These are phyloP conservation scores for Gymnopilus dilepis DNA, from an alignment of 768 basidiomycete species.

Conservation along the genomic window DNA sequence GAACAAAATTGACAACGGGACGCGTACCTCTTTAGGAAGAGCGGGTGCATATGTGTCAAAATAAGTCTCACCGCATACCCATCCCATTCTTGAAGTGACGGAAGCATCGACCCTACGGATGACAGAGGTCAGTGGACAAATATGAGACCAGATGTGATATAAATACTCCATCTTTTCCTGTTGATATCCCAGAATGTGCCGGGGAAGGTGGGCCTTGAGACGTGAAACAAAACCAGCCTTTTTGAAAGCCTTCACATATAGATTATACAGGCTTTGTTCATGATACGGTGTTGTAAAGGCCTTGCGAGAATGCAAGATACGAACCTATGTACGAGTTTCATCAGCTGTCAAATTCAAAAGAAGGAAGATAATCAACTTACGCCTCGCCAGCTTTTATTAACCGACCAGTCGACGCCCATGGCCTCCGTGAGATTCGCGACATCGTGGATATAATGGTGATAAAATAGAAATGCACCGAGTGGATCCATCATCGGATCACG, in stretches of 20 bases:
- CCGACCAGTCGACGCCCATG: constrained; percentile 31
- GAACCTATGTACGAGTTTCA: constrained; percentile 15
- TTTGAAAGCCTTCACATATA: constrained; percentile 26
- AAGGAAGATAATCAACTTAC: constrained; percentile 17
- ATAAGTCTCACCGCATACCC: constrained; percentile 28
- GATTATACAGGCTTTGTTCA: constrained; percentile 30
- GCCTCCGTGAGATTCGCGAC: constrained; percentile 17
- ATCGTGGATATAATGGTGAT: constrained; percentile 34
- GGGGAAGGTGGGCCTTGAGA: constrained; percentile 30
- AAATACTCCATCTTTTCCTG: constrained; percentile 33
- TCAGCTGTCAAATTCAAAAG: neutral
- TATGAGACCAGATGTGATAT: neutral
- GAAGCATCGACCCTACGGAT: constrained; percentile 23
- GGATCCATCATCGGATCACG: constrained; percentile 29
- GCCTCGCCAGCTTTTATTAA: constrained; percentile 33
- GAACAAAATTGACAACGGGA: neutral
- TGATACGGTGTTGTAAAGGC: constrained; percentile 25
- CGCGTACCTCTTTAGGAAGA: constrained; percentile 27
- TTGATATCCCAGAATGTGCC: constrained; percentile 30
- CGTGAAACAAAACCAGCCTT: constrained; percentile 22
- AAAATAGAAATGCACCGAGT: constrained; percentile 34
- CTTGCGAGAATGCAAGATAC: constrained; percentile 23
- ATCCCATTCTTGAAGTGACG: constrained; percentile 32
- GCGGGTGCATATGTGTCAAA: constrained; percentile 29
- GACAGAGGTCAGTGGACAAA: neutral